A percentile compares a stretch with the other conserved stretches of the same genome.
Conservation (phyloP, 257 asterid species). For the Solanum commersonii region DNA sequence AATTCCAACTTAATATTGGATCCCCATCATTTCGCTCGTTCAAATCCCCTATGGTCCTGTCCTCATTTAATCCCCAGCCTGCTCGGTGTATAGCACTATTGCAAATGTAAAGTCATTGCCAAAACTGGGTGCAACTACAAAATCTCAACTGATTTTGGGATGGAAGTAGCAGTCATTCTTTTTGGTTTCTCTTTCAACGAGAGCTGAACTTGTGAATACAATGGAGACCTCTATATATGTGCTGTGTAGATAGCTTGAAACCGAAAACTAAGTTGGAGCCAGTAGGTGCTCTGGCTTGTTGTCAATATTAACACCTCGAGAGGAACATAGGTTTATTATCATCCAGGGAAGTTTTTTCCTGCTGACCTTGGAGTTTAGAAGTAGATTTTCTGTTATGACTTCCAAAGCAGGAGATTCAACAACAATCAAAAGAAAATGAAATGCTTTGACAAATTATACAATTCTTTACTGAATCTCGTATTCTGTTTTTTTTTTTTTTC, state of each 20-base stretch:
- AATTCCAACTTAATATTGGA: constrained; percentile 12
- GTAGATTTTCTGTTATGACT: constrained; percentile 12
- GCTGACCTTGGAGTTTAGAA: constrained; percentile 14
- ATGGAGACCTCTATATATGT: neutral
- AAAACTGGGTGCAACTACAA: neutral
- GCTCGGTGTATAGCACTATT: neutral
- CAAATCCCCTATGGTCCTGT: constrained; percentile 16
- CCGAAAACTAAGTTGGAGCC: constrained; percentile 10
- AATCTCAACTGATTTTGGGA: neutral
- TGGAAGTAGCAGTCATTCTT: neutral
- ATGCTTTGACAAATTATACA: constrained; percentile 1
- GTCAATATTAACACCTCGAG: neutral
- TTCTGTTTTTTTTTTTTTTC: neutral
- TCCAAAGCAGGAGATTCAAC: neutral
- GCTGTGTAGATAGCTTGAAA: constrained; percentile 11
- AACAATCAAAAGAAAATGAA: neutral
- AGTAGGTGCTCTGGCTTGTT: neutral
- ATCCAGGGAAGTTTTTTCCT: neutral
- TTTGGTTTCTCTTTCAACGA: constrained; percentile 1
- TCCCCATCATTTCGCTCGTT: constrained; percentile 16
- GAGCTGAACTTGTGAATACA: neutral
- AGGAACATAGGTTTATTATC: constrained; percentile 1
- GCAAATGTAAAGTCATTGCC: neutral
- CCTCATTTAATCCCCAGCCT: constrained; percentile 8
- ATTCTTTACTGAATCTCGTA: neutral